These are phyloP conservation scores for Kwoniella shandongensis DNA, from an alignment of 768 basidiomycete genomes.

Conservation along the genomic window DNA sequence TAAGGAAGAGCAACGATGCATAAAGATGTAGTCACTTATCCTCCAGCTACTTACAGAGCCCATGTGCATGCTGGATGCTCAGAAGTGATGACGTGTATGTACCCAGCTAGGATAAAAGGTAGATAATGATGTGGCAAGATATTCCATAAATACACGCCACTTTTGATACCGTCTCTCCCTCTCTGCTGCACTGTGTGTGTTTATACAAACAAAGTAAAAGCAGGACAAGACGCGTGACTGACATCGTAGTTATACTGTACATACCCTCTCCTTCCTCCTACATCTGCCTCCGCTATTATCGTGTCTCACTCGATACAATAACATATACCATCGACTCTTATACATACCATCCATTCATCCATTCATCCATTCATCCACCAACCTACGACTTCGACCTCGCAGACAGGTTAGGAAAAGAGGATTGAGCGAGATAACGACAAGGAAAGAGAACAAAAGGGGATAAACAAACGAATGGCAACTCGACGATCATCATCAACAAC, in stretches of 20 bases:
- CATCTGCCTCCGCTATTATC: not conserved
- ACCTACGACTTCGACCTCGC: not conserved
- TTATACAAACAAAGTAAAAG: not conserved
- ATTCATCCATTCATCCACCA: not conserved
- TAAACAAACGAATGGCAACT: conserved; percentile 14
- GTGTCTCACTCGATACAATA: not conserved
- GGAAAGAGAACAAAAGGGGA: no score
- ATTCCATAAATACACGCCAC: not conserved
- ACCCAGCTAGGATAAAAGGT: conserved; percentile 17
- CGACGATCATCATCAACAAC: conserved; percentile 6
- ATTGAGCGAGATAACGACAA: no score
- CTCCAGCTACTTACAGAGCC: no score
- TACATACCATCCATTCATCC: no score
- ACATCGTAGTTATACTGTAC: no score
- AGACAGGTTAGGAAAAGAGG: not conserved
- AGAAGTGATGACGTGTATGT: conserved; percentile 21
- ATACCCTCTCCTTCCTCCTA: not conserved
- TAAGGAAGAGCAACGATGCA: no score
- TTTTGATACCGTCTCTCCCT: not conserved
- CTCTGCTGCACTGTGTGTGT: not conserved
- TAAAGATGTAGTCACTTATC: no score
- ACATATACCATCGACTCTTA: no score
- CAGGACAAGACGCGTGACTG: conserved; percentile 16
- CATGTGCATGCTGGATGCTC: no score
- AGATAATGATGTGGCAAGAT: conserved; percentile 1